Evolutionary conservation across 441 rosid species (phyloP).

Genomic region (Gossypium gossypioides): DNA sequence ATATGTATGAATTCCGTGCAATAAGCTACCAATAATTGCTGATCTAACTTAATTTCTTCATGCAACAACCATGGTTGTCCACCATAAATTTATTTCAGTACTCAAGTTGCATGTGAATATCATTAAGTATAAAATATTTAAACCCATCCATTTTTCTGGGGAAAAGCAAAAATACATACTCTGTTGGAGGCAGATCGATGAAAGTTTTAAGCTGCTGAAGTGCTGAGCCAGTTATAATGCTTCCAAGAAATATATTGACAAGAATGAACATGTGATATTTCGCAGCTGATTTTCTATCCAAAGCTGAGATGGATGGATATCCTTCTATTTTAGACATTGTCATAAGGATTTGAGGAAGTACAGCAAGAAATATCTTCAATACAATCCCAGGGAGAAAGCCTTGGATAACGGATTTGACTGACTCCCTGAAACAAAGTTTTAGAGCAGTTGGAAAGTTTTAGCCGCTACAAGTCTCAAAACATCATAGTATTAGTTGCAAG

Average conservation of each 20-base stretch:
- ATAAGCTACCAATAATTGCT: background rate
- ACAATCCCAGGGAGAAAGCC: slow-evolving; percentile 67
- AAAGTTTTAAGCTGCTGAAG: slow-evolving; percentile 49
- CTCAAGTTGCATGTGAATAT: no score
- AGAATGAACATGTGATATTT: slow-evolving; percentile 51
- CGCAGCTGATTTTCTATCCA: slow-evolving; percentile 54
- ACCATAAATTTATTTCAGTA: no score
- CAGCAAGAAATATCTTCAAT: slow-evolving; percentile 48
- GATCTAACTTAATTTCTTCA: background rate
- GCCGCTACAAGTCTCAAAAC: background rate
- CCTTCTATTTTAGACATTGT: slow-evolving; percentile 65
- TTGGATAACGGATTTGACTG: slow-evolving; percentile 46
- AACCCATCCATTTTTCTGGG: background rate
- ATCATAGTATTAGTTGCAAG: background rate
- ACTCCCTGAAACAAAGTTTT: slow-evolving; percentile 25
- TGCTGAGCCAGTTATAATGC: slow-evolving; percentile 53
- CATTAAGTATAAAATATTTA: background rate
- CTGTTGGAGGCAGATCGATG: slow-evolving; percentile 39
- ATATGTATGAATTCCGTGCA: background rate
- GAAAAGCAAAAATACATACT: slow-evolving; percentile 28
- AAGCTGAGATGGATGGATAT: slow-evolving; percentile 37
- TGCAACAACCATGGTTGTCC: no score
- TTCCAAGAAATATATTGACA: slow-evolving; percentile 53
- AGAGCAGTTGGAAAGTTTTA: background rate
- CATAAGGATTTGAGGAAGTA: slow-evolving; percentile 51